Evolutionary conservation across 2,329 filamentous ascomycete genomes (phyloP).

Genomic region (Microsporum audouinii): DNA sequence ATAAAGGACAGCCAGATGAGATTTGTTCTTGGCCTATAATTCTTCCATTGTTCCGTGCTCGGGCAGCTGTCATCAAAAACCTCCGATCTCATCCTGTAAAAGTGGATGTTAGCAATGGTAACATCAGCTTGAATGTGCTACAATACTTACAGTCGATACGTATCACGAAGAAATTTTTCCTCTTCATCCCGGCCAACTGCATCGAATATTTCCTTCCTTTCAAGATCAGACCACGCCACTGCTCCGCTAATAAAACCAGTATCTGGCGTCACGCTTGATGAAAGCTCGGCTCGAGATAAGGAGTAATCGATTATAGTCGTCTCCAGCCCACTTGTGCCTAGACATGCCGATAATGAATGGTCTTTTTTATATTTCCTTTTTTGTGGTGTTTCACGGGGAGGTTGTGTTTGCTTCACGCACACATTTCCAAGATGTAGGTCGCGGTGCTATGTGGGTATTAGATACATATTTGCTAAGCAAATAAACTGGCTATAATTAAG

Average conservation of each 20-base stretch:
- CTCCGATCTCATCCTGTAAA: conserved; percentile 29
- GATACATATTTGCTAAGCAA: conserved; percentile 5
- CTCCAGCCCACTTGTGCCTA: conserved; percentile 46
- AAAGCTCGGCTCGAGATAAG: conserved; percentile 48
- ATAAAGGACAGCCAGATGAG: conserved; percentile 54
- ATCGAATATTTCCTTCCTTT: conserved; percentile 35
- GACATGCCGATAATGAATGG: conserved; percentile 22
- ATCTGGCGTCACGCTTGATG: conserved; percentile 10
- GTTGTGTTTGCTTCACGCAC: conserved; percentile 39
- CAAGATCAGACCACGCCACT: conserved; percentile 32
- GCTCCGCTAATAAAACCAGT: conserved; percentile 19
- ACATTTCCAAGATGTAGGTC: conserved; percentile 58
- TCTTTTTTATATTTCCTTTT: background rate
- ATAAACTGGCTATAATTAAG: conserved; percentile 3
- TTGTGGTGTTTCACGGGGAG: background rate
- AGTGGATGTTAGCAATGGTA: conserved; percentile 1
- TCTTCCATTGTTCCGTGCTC: conserved; percentile 37
- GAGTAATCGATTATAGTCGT: conserved; percentile 59
- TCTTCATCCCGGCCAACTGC: conserved; percentile 33
- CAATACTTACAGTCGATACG: conserved; percentile 31
- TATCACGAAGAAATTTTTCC: conserved; percentile 30
- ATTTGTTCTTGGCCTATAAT: conserved; percentile 50
- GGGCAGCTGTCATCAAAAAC: conserved; percentile 34
- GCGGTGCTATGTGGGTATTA: conserved; percentile 37
- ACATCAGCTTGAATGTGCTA: background rate